Conservation (phyloP, 2,329 filamentous ascomycete species). For the Rachicladosporium sp. region DNA sequence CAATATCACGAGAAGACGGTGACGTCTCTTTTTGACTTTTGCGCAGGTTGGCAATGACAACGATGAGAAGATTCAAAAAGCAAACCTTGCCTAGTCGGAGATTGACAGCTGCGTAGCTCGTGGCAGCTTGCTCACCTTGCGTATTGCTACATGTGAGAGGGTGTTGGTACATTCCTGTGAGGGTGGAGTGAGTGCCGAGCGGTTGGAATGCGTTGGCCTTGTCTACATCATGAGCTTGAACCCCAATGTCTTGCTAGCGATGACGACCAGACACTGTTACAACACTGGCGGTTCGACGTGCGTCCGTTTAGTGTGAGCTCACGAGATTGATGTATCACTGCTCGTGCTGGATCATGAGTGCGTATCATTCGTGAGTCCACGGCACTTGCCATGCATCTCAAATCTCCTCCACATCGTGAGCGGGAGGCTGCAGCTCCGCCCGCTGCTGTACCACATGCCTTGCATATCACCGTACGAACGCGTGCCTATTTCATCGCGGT, state of each 20-base stretch:
- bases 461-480: conserved; percentile 7
- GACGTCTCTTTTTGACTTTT: neutral
- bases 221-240: neutral
- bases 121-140: conserved; percentile 12
- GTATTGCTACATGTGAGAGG: conserved; percentile 6
- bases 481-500: neutral
- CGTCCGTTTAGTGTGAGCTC: too few species aligned
- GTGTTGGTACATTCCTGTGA: conserved; percentile 12
- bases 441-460: conserved; percentile 14
- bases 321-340: too few species aligned
- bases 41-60: neutral
- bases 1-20: neutral
- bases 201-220: conserved; percentile 14
- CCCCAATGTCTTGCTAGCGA: too few species aligned
- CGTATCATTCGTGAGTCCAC: conserved; percentile 1
- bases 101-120: conserved; percentile 1
- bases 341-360: neutral
- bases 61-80: conserved; percentile 3
- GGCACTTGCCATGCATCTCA: conserved; percentile 1
- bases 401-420: neutral
- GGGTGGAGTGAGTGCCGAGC: conserved; percentile 6
- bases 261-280: too few species aligned
- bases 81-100: conserved; percentile 5
- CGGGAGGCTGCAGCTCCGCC: neutral
- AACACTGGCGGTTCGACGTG: too few species aligned